Conservation (phyloP, 164 flowering plant species). For the Annona squamosa region DNA sequence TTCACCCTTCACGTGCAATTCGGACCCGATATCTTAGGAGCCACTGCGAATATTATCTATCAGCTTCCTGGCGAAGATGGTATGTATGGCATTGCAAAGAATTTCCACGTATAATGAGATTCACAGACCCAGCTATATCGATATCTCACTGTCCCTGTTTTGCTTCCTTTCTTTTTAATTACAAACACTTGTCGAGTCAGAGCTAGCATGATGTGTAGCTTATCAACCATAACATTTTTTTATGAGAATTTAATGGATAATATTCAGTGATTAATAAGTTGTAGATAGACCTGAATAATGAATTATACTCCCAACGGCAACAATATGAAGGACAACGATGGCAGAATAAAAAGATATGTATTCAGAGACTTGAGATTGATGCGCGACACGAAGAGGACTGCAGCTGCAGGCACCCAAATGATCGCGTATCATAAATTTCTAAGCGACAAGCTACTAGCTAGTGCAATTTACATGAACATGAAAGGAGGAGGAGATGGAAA, state of each 20-base stretch:
- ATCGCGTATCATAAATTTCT: background rate
- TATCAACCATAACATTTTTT: no score
- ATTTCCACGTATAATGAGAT: background rate
- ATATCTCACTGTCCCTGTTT: no score
- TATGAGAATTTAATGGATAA: no score
- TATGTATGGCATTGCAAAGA: background rate
- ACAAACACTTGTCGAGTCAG: no score
- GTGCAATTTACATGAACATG: background rate
- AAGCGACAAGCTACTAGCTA: background rate
- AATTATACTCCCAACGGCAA: no score
- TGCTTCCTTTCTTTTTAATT: no score
- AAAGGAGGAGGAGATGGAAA: no score
- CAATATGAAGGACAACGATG: no score
- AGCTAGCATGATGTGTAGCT: no score
- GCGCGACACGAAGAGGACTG: background rate
- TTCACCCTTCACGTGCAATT: background rate
- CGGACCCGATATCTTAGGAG: background rate
- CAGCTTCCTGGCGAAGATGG: background rate
- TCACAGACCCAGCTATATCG: background rate
- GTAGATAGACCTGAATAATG: no score
- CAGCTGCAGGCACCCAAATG: background rate
- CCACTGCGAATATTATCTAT: background rate
- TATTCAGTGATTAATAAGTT: no score
- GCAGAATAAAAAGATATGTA: no score
- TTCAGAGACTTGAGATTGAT: background rate